A percentile compares a stretch with the other conserved stretches of the same genome.
Conservation (phyloP, 768 basidiomycete species). For the Trametes gibbosa region DNA sequence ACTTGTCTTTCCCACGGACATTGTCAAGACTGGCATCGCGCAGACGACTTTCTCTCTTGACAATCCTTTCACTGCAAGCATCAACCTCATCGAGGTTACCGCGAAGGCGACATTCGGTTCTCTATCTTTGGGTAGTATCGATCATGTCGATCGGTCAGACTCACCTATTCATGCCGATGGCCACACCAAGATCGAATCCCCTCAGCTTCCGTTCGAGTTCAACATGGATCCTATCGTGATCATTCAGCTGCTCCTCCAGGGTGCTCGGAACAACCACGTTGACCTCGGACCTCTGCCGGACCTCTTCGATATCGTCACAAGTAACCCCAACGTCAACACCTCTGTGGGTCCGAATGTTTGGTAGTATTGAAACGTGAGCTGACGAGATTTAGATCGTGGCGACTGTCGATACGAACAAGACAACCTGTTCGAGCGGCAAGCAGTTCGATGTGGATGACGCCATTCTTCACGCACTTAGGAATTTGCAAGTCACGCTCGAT, state of each 20-base stretch:
- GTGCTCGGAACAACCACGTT: conserved; percentile 52
- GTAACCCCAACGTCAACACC: conserved; percentile 49
- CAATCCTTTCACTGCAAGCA: conserved; percentile 72
- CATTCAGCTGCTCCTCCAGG: conserved; percentile 50
- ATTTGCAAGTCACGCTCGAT: conserved; percentile 55
- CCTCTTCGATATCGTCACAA: conserved; percentile 52
- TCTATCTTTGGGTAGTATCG: conserved; percentile 57
- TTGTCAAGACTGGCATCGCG: conserved; percentile 59
- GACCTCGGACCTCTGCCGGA: conserved; percentile 57
- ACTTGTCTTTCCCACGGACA: conserved; percentile 59
- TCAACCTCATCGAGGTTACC: conserved; percentile 56
- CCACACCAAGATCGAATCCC: conserved; percentile 57
- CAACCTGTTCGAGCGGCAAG: conserved; percentile 63
- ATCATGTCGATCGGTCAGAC: conserved; percentile 50
- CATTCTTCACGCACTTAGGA: conserved; percentile 59
- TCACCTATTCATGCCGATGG: conserved; percentile 59
- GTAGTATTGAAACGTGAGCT: not conserved
- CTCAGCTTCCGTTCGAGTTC: conserved; percentile 55
- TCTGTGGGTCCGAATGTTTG: conserved; percentile 38
- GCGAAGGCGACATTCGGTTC: conserved; percentile 55
- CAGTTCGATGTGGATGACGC: conserved; percentile 62
- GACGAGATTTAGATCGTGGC: conserved; percentile 45
- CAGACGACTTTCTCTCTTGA: conserved; percentile 53
- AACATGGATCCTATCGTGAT: conserved; percentile 63
- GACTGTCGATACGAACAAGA: conserved; percentile 47